Evolutionary conservation across 768 basidiomycete genomes (phyloP), one percentile per base, ranked within the genome.

Genomic region (Chlorophyllum brunneum): DNA sequence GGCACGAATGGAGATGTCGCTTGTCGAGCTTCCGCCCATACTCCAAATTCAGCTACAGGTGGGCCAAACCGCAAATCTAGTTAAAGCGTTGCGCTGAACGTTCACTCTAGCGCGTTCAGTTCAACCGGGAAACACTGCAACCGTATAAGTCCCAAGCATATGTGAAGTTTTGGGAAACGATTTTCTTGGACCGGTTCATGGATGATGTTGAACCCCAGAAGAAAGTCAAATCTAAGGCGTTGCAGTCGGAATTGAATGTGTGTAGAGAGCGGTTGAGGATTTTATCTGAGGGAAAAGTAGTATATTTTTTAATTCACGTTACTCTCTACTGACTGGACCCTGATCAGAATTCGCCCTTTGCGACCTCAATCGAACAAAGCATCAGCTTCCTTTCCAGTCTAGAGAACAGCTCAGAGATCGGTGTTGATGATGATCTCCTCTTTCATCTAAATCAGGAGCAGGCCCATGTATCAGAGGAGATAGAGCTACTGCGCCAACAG

Each of bases 21-120:
- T 95, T 22, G 82, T 95, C 3, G 86, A 95, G 55, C 74, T 93
- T 13, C 97, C 97, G 1, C 91, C 92, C 2, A 66, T 98, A 43
- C 70, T 99, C 31, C 97, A 99, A 63, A 89, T 99, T 38, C 97
- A 99, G 65, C 79, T 99, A 7, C 93, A 98, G 81, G 95, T 92
- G 8, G 31, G 16, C 48, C 44, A 8, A 30, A 27, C 38, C 48
- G 15, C n/a, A 27, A 20, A 9, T 33, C 34, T 24, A 7, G 3
- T 30, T 8, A 16, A 9, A 20, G 37, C 44, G 9, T 16, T 23
- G 41, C 41, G 42, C n/a, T 15, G 52, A 46, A 55, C 58, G 56
- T 46, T 56, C 41, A 42, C 46, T 45, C 20, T 59, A 95, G 92
- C 76, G 94, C 52, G 94, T 93, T 3, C 93, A 95, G 77, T 98